These are phyloP conservation scores for Eimeria praecox DNA, from an alignment of 169 alveolate genomes.

Conservation along the genomic window DNA sequence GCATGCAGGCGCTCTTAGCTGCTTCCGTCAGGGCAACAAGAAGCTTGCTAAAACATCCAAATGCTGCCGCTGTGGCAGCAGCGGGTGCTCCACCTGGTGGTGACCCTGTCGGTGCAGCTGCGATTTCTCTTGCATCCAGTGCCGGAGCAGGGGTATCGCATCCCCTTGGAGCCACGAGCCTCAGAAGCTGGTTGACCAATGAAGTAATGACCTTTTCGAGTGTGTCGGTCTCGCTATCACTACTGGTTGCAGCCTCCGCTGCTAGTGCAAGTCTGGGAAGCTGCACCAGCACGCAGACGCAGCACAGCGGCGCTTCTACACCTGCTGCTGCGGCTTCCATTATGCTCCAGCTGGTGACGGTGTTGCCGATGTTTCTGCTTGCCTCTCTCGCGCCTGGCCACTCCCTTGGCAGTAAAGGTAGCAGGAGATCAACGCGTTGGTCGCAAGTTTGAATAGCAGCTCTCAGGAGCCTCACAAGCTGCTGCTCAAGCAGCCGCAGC, in stretches of 20 bases:
- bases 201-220: conserved; percentile 22
- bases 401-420: conserved; percentile 22
- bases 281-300: conserved; percentile 65
- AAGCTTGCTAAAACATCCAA: conserved; percentile 62
- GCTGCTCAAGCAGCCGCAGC: conserved; percentile 15
- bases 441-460: conserved; percentile 23
- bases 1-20: conserved; percentile 50
- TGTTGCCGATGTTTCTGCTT: not conserved
- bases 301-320: conserved; percentile 65
- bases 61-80: not conserved
- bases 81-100: not conserved
- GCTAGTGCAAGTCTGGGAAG: conserved; percentile 32
- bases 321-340: conserved; percentile 64
- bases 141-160: not conserved
- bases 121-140: not conserved
- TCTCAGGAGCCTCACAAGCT: conserved; percentile 43
- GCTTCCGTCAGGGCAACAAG: conserved; percentile 68
- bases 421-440: conserved; percentile 1
- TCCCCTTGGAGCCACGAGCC: not conserved
- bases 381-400: not conserved
- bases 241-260: not conserved
- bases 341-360: conserved; percentile 30
- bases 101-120: not conserved
- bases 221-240: not conserved
- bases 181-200: conserved; percentile 49